Conservation (phyloP, 2,329 filamentous ascomycete genomes). For the Fusarium sp. region DNA sequence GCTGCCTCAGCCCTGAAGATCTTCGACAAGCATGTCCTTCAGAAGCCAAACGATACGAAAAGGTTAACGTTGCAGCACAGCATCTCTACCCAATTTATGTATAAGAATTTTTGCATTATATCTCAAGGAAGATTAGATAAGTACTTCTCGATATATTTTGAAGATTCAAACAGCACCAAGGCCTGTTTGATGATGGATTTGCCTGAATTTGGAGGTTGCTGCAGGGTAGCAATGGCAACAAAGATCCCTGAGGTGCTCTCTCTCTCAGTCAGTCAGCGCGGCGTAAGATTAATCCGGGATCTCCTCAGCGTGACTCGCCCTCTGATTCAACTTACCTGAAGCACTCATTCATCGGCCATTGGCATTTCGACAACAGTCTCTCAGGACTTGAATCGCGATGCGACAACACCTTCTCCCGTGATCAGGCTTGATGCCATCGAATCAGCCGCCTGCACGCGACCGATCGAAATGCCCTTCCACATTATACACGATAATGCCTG, state of each 20-base stretch:
- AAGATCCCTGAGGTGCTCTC: neutral
- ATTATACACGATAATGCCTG: fast-evolving
- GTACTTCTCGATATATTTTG: fast-evolving
- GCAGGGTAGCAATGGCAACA: neutral
- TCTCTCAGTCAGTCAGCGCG: neutral
- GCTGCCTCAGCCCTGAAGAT: neutral
- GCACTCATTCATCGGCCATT: no score
- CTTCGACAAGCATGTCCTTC: neutral
- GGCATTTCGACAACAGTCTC: neutral
- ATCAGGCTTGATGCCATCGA: fast-evolving
- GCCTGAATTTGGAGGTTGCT: fast-evolving
- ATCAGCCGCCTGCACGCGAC: fast-evolving
- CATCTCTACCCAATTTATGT: neutral
- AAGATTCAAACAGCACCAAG: fast-evolving
- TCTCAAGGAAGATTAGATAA: fast-evolving
- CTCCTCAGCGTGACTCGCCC: fast-evolving
- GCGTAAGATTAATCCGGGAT: neutral
- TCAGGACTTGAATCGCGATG: neutral
- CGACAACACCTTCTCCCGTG: fast-evolving
- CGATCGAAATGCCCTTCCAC: fast-evolving
- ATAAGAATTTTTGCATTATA: fast-evolving
- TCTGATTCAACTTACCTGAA: no score
- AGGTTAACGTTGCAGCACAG: no score
- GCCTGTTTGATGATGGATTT: fast-evolving
- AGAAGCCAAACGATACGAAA: fast-evolving